phyloP scores from a whole-genome alignment of 140 eudicot genomes.

The Ambrosia hybrid region DNA sequence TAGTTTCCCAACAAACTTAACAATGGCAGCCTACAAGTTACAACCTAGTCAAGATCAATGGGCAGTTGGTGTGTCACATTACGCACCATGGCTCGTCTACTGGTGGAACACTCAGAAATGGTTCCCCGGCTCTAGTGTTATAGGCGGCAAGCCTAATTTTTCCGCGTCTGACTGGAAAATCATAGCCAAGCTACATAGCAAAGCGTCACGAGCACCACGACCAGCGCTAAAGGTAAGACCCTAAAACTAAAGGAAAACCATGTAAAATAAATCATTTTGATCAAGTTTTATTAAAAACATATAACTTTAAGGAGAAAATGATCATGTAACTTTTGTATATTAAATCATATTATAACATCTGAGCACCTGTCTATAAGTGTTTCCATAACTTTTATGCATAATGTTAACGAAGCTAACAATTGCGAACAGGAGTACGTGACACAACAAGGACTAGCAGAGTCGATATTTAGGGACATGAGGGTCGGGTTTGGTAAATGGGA shows the following conservation, averaged over 20 bases:
- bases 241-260: no score
- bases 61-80: conserved; percentile 66
- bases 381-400: not conserved
- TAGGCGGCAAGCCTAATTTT: conserved; percentile 16
- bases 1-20: conserved; percentile 56
- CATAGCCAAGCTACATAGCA: conserved; percentile 11
- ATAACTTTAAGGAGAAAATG: no score
- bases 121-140: conserved; percentile 50
- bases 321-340: no score
- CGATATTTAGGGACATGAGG: conserved; percentile 58
- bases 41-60: conserved; percentile 52
- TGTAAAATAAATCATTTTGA: no score
- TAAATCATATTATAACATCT: no score
- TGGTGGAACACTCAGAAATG: conserved; percentile 86
- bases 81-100: conserved; percentile 62
- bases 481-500: conserved; percentile 81
- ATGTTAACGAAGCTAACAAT: not conserved
- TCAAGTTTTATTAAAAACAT: no score
- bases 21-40: conserved; percentile 11
- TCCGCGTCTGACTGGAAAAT: conserved; percentile 42
- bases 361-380: no score
- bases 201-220: conserved; percentile 1
- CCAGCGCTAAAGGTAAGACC: not conserved
- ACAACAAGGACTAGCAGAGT: conserved; percentile 73
- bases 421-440: conserved; percentile 41